A percentile compares a stretch with the other conserved stretches of the same genome.
These are phyloP conservation scores for Lonicera japonica DNA, from an alignment of 129 eudicot genomes.

Conservation along the genomic window DNA sequence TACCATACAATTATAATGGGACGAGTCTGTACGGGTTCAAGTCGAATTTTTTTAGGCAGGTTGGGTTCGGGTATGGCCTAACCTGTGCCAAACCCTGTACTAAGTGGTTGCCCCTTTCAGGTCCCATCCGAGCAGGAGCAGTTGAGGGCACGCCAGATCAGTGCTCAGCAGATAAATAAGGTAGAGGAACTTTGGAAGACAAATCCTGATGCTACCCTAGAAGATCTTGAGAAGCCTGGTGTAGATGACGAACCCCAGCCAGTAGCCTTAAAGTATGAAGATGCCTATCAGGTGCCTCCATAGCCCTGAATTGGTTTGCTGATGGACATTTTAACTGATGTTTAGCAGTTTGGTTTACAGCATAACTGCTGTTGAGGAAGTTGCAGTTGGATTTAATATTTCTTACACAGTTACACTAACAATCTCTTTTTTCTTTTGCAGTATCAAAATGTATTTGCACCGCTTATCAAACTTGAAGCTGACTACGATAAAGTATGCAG, in stretches of 20 bases:
- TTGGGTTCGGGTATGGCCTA: no score
- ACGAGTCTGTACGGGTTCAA: no score
- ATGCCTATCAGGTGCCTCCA: slow-evolving; percentile 79
- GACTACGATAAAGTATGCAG: slow-evolving; percentile 83
- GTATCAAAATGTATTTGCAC: slow-evolving; percentile 94
- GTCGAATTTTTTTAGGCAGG: no score
- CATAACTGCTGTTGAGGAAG: not conserved
- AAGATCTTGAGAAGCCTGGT: slow-evolving; percentile 99
- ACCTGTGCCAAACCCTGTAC: not conserved
- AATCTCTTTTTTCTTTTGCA: slow-evolving; percentile 21
- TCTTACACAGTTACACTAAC: not conserved
- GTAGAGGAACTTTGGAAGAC: slow-evolving; percentile 98
- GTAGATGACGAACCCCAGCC: slow-evolving; percentile 98
- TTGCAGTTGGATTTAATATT: not conserved
- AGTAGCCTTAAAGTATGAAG: slow-evolving; percentile 83
- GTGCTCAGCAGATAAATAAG: slow-evolving; percentile 69
- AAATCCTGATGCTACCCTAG: slow-evolving; percentile 95
- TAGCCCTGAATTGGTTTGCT: slow-evolving; percentile 1
- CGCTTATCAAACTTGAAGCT: slow-evolving; percentile 93
- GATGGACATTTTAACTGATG: not conserved
- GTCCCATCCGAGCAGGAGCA: slow-evolving; percentile 97
- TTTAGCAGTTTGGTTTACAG: not conserved
- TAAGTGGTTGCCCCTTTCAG: slow-evolving; percentile 34
- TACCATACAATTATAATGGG: no score
- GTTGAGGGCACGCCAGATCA: slow-evolving; percentile 67